Percentiles rank a stretch among this genome's conserved stretches.
Evolutionary conservation across 208 protist species (phyloP).

Genomic region (Angomonas desouzai): DNA sequence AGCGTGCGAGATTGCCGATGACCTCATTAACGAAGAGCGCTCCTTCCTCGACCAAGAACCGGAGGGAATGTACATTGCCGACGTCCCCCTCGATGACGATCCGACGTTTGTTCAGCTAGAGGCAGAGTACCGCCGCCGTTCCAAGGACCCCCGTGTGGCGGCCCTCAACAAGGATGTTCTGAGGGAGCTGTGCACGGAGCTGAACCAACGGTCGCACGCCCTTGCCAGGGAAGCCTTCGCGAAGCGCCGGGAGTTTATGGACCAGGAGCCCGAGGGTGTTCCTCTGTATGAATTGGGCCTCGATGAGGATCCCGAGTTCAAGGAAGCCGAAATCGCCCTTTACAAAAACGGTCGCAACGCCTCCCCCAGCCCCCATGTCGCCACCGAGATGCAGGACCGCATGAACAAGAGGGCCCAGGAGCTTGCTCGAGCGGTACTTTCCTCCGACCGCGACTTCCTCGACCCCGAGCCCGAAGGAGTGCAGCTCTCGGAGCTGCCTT

Average conservation of each 20-base stretch:
- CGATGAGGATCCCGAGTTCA: conserved; percentile 77
- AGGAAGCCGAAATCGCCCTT: conserved; percentile 58
- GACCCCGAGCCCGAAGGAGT: conserved; percentile 78
- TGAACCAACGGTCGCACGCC: conserved; percentile 71
- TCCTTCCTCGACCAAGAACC: conserved; percentile 76
- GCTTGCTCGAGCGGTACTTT: conserved; percentile 56
- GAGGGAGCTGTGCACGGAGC: conserved; percentile 49
- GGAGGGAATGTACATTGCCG: conserved; percentile 73
- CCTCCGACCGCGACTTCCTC: conserved; percentile 65
- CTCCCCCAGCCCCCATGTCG: conserved; percentile 13
- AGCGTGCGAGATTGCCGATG: conserved; percentile 73
- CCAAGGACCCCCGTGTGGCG: conserved; percentile 39
- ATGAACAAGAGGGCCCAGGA: conserved; percentile 51
- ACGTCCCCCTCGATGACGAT: conserved; percentile 81
- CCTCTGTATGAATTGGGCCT: conserved; percentile 62
- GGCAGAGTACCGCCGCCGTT: conserved; percentile 64
- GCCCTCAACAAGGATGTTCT: conserved; percentile 67
- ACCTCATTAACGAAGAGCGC: conserved; percentile 65
- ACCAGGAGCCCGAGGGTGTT: conserved; percentile 66
- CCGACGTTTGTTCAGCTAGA: conserved; percentile 59
- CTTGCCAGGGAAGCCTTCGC: conserved; percentile 64
- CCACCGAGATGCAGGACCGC: conserved; percentile 35
- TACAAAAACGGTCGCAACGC: conserved; percentile 42
- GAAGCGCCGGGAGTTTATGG: conserved; percentile 67
- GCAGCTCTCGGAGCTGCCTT: conserved; percentile 56